Base-by-base conservation (phyloP, 371 early-diverging fungal genomes). In the Dinochytrium kinnereticum region DNA sequence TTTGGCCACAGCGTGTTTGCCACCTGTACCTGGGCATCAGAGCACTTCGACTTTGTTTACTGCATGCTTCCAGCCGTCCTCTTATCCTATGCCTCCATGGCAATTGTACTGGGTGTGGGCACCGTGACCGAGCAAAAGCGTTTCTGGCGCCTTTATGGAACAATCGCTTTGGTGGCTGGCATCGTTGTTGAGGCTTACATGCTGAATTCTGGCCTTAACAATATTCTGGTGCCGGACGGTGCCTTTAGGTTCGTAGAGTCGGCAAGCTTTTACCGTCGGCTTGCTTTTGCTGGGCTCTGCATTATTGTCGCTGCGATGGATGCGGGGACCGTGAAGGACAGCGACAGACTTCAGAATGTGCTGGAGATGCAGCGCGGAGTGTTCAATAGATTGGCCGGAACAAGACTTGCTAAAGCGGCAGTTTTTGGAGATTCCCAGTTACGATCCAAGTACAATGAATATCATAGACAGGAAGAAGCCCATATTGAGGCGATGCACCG, bases 1-100 rank as follows among this genome's bases (percentile, higher is more conserved):
- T 51, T 61, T 51, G 76, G 79, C 30, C 76, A 79, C 49, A 5
- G 28, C 15, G 72, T 69, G 1, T 69, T 76, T 34, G 40, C 57
- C 21, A 21, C 26, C 7, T 79, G 79, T 69, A 53, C 55, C 28
- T 79, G 79, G 79, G 74, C 74, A 61, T n/a, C 1, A 0, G 74
- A 73, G 7, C 59, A 44, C 36, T n/a, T 2, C 7, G 79, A 79
- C 61, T 71, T 70, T 38, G 17, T 55, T 1, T 70, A 61, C 51
- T 61, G 24, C 33, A 2, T 64, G 13, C 40, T 74, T 15, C 53
- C 74, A 5, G 15, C 51, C 17, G 31, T 61, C 5, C 10, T 53
- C 2, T 36, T 64, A 26, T 66, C 70, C 0, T 79, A 79, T 55
- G 74, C 38, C 1, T 2, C 38, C n/a, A 55, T 67, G 53, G 51